Percentiles rank a stretch among this genome's conserved stretches.
Conservation (phyloP, 164 flowering plant genomes). For the Vitis vinifera region ASM3070453v1 NC_081806.1:4966001-4966500, state of each 20-base stretch:
- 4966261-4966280: background rate
- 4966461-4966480: too few species aligned
- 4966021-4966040: background rate
- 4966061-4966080: conserved; percentile 7
- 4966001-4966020: background rate
- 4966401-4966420: too few species aligned
- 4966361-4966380: too few species aligned
- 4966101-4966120: background rate
- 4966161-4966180: conserved; percentile 17
- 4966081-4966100: conserved; percentile 16
- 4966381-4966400: too few species aligned
- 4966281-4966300: background rate
- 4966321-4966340: too few species aligned
- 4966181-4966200: conserved; percentile 21
- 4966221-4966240: too few species aligned
- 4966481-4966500: too few species aligned
- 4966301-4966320: too few species aligned
- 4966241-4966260: background rate
- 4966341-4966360: too few species aligned
- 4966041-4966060: conserved; percentile 4
- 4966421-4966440: too few species aligned
- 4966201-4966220: conserved; percentile 20
- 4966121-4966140: too few species aligned
- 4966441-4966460: too few species aligned
- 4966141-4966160: conserved; percentile 9